Conservation (phyloP, 805 yeast genomes). For the Barnettozyma populi region DNA sequence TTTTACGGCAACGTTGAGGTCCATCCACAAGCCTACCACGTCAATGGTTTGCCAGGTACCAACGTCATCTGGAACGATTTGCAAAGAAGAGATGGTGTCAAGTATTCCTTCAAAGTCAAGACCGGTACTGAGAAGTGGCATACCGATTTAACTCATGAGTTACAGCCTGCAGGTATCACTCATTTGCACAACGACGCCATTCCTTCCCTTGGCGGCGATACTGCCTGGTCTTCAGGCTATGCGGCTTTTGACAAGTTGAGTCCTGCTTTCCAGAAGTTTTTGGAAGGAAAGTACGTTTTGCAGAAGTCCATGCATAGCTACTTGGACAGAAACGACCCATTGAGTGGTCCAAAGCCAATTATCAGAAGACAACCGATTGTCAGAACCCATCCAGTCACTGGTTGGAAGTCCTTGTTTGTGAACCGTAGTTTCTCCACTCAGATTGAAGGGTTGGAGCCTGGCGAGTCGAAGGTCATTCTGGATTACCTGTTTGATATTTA, state of each 20-base stretch:
- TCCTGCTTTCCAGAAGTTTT: background rate
- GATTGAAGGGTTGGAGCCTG: conserved; percentile 45
- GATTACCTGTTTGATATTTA: conserved; percentile 42
- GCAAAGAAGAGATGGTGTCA: conserved; percentile 15
- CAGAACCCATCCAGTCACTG: conserved; percentile 55
- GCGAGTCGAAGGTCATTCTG: conserved; percentile 30
- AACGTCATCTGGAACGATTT: background rate
- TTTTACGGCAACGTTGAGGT: conserved; percentile 34
- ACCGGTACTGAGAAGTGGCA: conserved; percentile 23
- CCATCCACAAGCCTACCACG: conserved; percentile 33
- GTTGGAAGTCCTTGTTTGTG: conserved; percentile 44
- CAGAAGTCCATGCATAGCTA: conserved; percentile 29
- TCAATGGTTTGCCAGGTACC: conserved; percentile 31
- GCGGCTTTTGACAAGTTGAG: conserved; percentile 45
- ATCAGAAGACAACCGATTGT: conserved; percentile 53
- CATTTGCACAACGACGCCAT: conserved; percentile 47
- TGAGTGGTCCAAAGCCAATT: conserved; percentile 30
- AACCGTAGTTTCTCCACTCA: conserved; percentile 45
- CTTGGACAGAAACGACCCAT: conserved; percentile 28
- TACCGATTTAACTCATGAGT: conserved; percentile 51
- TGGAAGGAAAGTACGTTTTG: background rate
- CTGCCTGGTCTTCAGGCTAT: conserved; percentile 53
- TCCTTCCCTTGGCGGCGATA: conserved; percentile 50
- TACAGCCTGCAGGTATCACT: conserved; percentile 47
- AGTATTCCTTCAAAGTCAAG: background rate